phyloP scores from a whole-genome alignment of 139 green algal genomes.

The Closterium sp. region DNA sequence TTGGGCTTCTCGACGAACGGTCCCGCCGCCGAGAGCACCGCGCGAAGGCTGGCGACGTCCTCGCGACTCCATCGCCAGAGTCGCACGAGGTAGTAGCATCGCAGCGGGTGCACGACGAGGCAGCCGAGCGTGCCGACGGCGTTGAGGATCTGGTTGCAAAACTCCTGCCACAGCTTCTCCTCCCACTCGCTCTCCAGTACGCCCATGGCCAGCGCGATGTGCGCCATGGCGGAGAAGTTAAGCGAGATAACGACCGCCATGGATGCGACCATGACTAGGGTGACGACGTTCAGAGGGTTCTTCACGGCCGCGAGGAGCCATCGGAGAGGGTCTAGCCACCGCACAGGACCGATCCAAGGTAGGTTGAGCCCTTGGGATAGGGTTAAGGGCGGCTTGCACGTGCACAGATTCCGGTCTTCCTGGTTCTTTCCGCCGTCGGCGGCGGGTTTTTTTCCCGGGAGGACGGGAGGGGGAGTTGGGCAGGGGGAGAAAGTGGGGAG shows the following conservation, averaged over 20 bases:
- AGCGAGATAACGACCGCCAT: neutral
- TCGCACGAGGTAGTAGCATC: neutral
- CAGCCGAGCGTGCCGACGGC: conserved; percentile 25
- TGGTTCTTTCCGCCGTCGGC: neutral
- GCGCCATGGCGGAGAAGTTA: neutral
- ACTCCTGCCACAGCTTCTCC: conserved; percentile 30
- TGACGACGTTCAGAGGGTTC: neutral
- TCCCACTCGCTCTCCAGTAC: conserved; percentile 5
- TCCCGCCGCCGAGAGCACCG: conserved; percentile 9
- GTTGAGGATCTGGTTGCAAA: conserved; percentile 39
- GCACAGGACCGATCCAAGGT: neutral
- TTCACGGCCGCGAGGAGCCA: neutral
- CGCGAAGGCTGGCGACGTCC: conserved; percentile 21
- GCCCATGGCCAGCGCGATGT: neutral
- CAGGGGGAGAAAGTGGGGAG: neutral
- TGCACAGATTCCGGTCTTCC: neutral
- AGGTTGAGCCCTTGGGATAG: neutral
- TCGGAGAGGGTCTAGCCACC: neutral
- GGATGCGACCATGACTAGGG: neutral
- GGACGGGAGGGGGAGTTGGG: neutral
- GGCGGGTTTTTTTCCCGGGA: neutral
- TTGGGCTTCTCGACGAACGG: conserved; percentile 17
- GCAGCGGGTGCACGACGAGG: conserved; percentile 15
- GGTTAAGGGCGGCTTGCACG: neutral
- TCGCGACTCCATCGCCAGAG: conserved; percentile 7